A percentile compares a stretch with the other conserved stretches of the same genome.
Evolutionary conservation across 2,329 filamentous ascomycete species (phyloP).

Genomic region (Colletotrichum sp.): DNA sequence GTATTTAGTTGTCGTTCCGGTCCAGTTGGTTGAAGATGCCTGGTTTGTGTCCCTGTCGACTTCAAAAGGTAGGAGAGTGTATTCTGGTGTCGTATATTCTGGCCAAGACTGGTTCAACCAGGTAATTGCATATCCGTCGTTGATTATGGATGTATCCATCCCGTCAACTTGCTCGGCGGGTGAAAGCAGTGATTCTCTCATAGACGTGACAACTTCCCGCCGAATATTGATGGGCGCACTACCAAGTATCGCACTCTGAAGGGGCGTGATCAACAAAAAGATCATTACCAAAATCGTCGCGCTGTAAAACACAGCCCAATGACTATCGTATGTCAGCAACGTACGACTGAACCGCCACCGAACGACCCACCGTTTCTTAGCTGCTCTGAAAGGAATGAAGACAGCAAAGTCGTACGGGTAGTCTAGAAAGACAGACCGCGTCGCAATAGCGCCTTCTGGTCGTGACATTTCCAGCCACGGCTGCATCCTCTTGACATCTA

Average conservation of each 20-base stretch:
- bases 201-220: background rate
- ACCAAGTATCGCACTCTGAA: conserved; percentile 61
- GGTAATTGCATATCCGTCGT: no score
- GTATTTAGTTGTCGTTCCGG: no score
- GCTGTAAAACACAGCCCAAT: conserved; percentile 58
- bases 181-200: no score
- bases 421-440: conserved; percentile 53
- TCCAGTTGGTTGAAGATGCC: no score
- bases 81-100: no score
- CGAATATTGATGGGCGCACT: conserved; percentile 30
- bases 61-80: no score
- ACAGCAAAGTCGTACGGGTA: conserved; percentile 53
- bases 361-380: conserved; percentile 13
- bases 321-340: conserved; percentile 24
- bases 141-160: no score
- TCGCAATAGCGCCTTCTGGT: conserved; percentile 41
- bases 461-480: conserved; percentile 64
- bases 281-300: conserved; percentile 54
- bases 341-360: no score
- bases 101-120: no score
- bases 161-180: no score
- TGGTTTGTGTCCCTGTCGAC: no score
- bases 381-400: conserved; percentile 33
- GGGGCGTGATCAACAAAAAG: conserved; percentile 59
- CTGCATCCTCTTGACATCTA: conserved; percentile 63